phyloP scores from a whole-genome alignment of 75 land plant species.

The Selaginella tamariscina region DNA sequence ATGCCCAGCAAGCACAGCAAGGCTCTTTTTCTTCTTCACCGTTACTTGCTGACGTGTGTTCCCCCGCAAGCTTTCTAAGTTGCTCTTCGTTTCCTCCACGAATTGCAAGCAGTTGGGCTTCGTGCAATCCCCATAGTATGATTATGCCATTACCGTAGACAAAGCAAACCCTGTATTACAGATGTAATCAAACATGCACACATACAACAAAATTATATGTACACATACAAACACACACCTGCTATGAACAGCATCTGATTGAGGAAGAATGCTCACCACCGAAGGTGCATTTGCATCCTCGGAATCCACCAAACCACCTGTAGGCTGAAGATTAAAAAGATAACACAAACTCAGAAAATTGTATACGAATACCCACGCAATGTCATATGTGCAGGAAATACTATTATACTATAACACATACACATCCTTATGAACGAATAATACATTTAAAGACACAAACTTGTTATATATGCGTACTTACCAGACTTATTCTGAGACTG shows the following conservation, averaged over 20 bases:
- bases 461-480: too few species aligned
- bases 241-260: slow-evolving; percentile 46
- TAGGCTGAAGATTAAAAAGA: not conserved
- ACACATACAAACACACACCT: too few species aligned
- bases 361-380: not conserved
- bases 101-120: slow-evolving; percentile 33
- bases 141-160: slow-evolving; percentile 79
- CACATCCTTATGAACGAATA: too few species aligned
- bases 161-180: slow-evolving; percentile 51
- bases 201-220: too few species aligned
- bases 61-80: slow-evolving; percentile 16
- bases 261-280: slow-evolving; percentile 48
- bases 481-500: too few species aligned
- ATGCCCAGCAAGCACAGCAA: slow-evolving; percentile 70
- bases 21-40: slow-evolving; percentile 50
- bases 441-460: too few species aligned
- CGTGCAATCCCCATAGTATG: slow-evolving; percentile 67
- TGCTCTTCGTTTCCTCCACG: slow-evolving; percentile 47
- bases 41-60: slow-evolving; percentile 13
- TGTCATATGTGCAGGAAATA: slow-evolving; percentile 34
- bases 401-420: too few species aligned
- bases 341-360: not conserved
- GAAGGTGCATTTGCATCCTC: slow-evolving; percentile 30
- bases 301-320: slow-evolving; percentile 22
- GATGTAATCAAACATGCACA: too few species aligned